phyloP scores from a whole-genome alignment of 257 asterid genomes.

The Lycium ferocissimum region DNA sequence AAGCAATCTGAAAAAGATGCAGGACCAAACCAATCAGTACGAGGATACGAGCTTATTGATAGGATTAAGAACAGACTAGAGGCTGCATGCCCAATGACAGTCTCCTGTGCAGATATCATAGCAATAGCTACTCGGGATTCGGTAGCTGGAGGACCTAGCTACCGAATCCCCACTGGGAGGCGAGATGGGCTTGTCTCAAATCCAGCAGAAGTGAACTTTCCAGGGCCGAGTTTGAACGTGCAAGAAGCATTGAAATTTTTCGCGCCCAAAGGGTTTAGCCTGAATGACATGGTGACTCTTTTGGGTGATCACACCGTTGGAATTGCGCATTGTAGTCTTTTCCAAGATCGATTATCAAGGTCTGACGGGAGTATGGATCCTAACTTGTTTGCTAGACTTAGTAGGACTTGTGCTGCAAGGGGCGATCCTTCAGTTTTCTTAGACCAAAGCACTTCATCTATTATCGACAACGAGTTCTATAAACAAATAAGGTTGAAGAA shows the following conservation, averaged over 20 bases:
- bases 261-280: conserved; percentile 51
- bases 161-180: conserved; percentile 60
- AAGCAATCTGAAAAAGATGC: conserved; percentile 41
- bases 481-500: conserved; percentile 53
- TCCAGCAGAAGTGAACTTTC: conserved; percentile 50
- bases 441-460: conserved; percentile 64
- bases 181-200: conserved; percentile 65
- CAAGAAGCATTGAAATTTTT: conserved; percentile 48
- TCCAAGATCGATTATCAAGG: conserved; percentile 55
- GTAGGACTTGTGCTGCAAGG: conserved; percentile 50
- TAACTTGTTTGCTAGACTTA: conserved; percentile 47
- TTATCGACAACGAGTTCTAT: conserved; percentile 63
- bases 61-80: conserved; percentile 60
- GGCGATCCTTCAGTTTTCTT: conserved; percentile 56
- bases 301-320: conserved; percentile 81
- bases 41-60: conserved; percentile 66
- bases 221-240: conserved; percentile 53
- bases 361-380: conserved; percentile 68
- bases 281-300: conserved; percentile 41
- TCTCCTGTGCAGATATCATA: conserved; percentile 58
- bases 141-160: conserved; percentile 69
- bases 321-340: conserved; percentile 65
- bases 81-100: conserved; percentile 53
- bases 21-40: conserved; percentile 40
- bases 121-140: conserved; percentile 63